Evolutionary conservation across 2,329 filamentous ascomycete species (phyloP), one percentile per base, ranked within the genome.

Genomic region (Neopestalotiopsis rosae): DNA sequence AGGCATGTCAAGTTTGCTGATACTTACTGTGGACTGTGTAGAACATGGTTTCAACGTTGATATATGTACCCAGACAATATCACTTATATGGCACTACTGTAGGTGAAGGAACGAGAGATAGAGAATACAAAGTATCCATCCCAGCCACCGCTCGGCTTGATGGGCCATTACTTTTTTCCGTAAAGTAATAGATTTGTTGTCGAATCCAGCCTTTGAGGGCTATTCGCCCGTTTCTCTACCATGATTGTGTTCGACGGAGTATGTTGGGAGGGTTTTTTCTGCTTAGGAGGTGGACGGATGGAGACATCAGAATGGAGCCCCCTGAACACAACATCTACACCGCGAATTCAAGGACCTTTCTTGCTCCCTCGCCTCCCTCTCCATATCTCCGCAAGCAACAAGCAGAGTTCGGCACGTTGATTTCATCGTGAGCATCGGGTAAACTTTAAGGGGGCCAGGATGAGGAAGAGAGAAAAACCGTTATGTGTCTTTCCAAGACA

Each of bases 211-310:
- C 45, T 52, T 52, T 20, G 45, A 52, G 45, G 45, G 45, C 45
- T 52, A 52, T 52, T 52, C 45, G 45, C 45, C 45, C 45, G 17
- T 52, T 20, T 24, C 45, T 10, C n/a, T 28, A 28, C 24, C 24
- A 28, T 28, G 24, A 28, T 17, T 52, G 14, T 20, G 45, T 17
- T 52, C 45, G 45, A 52, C 45, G 45, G 42, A 49, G 42, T n/a
- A 52, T 52, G 45, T 52, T 52, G 45, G 45, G 45, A 52, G 45
- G 34, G 34, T 38, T 38, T 38, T 52, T 24, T 52, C 45, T 52
- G 45, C 45, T 52, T 52, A 52, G 45, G 45, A 52, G 45, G 45
- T 52, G 45, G 45, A 52, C n/a, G 45, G 45, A 52, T 52, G 45
- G 45, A 52, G 45, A 52, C 45, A 38, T 52, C 45, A 12, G 20